Conservation (phyloP, 352 stramenopile genomes). For the Paralagenidium karlingii region DNA sequence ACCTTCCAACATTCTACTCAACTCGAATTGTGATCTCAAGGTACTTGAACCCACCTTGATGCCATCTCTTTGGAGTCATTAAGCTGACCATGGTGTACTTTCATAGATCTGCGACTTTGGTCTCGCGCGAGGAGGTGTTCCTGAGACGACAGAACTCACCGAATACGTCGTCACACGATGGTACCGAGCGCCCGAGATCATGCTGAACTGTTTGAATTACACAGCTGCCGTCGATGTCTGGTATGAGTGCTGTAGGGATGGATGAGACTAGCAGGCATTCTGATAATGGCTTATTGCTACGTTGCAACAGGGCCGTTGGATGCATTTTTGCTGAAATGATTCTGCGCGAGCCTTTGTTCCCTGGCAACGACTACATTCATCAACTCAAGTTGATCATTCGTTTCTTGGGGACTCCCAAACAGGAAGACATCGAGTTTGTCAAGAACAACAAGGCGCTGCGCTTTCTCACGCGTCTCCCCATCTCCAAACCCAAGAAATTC, state of each 20-base stretch:
- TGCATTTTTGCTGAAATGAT: conserved; percentile 99
- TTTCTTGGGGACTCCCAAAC: conserved; percentile 50
- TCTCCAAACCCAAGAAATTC: conserved; percentile 67
- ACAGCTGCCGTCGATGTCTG: conserved; percentile 89
- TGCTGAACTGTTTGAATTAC: conserved; percentile 94
- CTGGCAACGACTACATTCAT: conserved; percentile 74
- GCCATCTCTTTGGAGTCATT: background rate
- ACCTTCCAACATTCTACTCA: conserved; percentile 69
- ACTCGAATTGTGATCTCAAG: conserved; percentile 71
- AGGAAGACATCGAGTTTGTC: conserved; percentile 44
- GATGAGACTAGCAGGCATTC: background rate
- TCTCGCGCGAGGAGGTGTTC: conserved; percentile 40
- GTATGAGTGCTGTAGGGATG: conserved; percentile 9
- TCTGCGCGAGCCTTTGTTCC: conserved; percentile 92
- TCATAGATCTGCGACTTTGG: conserved; percentile 74
- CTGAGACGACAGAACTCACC: conserved; percentile 18
- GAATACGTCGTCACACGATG: conserved; percentile 64
- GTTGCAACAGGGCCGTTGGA: conserved; percentile 75
- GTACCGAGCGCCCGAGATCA: conserved; percentile 86
- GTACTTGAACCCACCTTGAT: too few species aligned
- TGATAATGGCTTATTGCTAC: background rate
- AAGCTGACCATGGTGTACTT: background rate
- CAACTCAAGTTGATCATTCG: conserved; percentile 76
- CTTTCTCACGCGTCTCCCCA: conserved; percentile 27
- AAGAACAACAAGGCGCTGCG: conserved; percentile 10